These are phyloP conservation scores for Megacollybia marginata DNA, from an alignment of 768 basidiomycete genomes.

Conservation along the genomic window DNA sequence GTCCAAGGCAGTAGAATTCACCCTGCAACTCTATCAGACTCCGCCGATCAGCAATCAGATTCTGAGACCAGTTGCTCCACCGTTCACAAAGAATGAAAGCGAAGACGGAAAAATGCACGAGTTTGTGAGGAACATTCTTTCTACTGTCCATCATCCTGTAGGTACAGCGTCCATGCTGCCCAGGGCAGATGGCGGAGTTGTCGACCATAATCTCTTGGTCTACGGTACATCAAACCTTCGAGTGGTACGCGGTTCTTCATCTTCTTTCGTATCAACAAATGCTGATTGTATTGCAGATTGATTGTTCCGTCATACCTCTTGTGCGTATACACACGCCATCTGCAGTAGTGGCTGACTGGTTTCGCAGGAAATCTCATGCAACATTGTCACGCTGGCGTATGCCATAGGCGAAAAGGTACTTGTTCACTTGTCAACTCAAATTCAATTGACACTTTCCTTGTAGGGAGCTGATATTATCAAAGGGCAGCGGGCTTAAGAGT, in stretches of 20 bases:
- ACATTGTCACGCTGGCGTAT: not conserved
- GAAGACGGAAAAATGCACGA: not conserved
- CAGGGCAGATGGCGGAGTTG: conserved; percentile 14
- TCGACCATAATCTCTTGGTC: conserved; percentile 13
- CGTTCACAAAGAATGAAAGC: not conserved
- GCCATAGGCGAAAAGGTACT: conserved; percentile 4
- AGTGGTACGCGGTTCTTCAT: conserved; percentile 4
- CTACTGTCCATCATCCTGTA: conserved; percentile 5
- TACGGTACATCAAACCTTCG: conserved; percentile 18
- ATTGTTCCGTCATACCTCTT: conserved; percentile 16
- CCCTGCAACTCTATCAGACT: not conserved
- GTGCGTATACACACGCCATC: not conserved
- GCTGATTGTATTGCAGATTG: conserved; percentile 6
- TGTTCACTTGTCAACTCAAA: no score
- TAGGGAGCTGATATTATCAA: no score
- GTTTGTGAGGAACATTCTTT: not conserved
- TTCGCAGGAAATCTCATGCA: not conserved
- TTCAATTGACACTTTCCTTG: no score
- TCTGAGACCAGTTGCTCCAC: not conserved
- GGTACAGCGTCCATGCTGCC: conserved; percentile 16
- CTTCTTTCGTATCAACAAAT: not conserved
- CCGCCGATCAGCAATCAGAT: not conserved
- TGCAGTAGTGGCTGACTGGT: no score
- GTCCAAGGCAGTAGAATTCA: conserved; percentile 1
- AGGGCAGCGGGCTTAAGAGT: no score